Percentiles rank a stretch among this genome's conserved stretches.
Conservation (phyloP, 2,329 filamentous ascomycete species). For the Neurospora crassa region DNA sequence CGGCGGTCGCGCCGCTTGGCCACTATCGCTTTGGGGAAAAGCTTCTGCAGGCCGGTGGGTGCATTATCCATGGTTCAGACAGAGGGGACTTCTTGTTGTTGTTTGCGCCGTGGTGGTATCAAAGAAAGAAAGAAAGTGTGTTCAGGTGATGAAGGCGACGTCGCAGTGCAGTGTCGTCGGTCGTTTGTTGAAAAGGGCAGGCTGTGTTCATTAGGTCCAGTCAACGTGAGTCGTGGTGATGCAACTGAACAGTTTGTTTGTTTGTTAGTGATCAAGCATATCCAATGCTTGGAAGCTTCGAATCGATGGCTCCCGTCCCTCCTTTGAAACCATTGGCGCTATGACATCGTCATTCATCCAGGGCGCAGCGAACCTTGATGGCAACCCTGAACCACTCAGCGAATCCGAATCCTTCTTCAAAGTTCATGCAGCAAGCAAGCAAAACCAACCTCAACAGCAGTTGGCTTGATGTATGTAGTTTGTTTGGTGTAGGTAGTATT, state of each 20-base stretch:
- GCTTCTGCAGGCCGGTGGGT: slow-evolving; percentile 35
- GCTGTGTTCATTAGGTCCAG: neutral
- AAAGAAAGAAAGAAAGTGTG: neutral
- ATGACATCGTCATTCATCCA: neutral
- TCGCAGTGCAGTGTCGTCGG: neutral
- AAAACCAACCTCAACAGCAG: neutral
- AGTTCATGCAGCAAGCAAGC: neutral
- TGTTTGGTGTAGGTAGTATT: neutral
- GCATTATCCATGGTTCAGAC: slow-evolving; percentile 13
- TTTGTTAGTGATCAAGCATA: too few species aligned
- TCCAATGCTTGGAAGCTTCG: neutral
- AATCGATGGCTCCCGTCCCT: neutral
- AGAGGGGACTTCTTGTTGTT: neutral
- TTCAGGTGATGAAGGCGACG: neutral
- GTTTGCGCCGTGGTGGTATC: neutral
- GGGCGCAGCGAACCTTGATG: neutral
- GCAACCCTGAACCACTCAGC: neutral
- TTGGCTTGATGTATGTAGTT: neutral
- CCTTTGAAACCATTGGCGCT: neutral
- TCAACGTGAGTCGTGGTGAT: neutral
- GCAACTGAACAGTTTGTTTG: too few species aligned
- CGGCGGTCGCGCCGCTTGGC: slow-evolving; percentile 33
- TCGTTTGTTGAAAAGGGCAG: neutral
- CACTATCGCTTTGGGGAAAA: slow-evolving; percentile 42
- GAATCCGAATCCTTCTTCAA: neutral